These are phyloP conservation scores for Pseudonitzschia pungens DNA, from an alignment of 108 stramenopile genomes.

Conservation along the genomic window DNA sequence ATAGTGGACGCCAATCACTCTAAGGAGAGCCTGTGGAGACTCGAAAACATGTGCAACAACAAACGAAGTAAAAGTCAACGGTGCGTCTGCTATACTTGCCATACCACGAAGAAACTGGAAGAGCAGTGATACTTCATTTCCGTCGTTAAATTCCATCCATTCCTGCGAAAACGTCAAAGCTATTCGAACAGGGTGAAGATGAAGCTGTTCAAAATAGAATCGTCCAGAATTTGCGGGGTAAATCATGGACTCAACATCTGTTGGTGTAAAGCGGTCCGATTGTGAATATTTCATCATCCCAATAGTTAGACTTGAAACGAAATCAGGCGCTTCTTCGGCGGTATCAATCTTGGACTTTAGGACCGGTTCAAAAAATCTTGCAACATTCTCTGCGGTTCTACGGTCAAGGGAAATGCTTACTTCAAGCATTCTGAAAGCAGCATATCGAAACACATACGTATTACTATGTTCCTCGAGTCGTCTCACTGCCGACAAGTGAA, in stretches of 20 bases:
- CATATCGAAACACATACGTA: conserved; percentile 73
- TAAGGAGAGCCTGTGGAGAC: conserved; percentile 59
- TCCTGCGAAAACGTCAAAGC: conserved; percentile 81
- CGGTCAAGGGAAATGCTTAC: conserved; percentile 69
- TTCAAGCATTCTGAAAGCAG: conserved; percentile 69
- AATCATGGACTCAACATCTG: conserved; percentile 53
- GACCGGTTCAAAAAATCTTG: conserved; percentile 60
- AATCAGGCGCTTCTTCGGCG: conserved; percentile 43
- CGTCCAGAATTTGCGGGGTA: conserved; percentile 67
- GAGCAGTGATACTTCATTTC: conserved; percentile 57
- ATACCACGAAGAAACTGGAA: conserved; percentile 80
- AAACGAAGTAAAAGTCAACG: conserved; percentile 78
- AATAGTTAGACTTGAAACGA: conserved; percentile 42
- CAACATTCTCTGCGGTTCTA: conserved; percentile 73
- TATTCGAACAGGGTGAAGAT: conserved; percentile 74
- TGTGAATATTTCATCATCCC: conserved; percentile 54
- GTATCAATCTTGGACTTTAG: conserved; percentile 16
- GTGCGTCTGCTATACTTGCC: conserved; percentile 78
- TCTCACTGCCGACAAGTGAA: conserved; percentile 73
- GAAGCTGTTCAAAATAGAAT: conserved; percentile 71
- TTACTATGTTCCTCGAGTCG: conserved; percentile 52
- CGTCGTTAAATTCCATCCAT: conserved; percentile 58
- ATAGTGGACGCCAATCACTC: conserved; percentile 71
- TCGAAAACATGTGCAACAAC: conserved; percentile 81
- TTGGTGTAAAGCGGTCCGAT: conserved; percentile 46